Base-by-base conservation (phyloP, 1,139 yeast species). In the Yamadazyma conglobata region DNA sequence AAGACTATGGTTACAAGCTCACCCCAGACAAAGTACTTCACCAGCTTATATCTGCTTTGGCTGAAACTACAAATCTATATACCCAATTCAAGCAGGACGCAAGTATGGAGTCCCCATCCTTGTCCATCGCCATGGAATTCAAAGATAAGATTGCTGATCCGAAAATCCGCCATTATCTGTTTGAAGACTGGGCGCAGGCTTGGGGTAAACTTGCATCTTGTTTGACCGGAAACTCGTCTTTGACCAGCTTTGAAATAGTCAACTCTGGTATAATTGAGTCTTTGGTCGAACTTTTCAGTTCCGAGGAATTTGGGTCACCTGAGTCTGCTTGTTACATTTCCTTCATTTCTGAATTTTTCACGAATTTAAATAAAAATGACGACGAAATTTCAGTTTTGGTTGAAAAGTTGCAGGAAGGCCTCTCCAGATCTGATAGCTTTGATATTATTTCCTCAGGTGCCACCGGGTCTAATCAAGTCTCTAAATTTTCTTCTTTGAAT, bases 161-260 rank as follows among this genome's bases (percentile, higher is more conserved):
- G 5, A 40, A 40, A 6, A 32, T 41, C 15, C 32, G 37, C 9
- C 18, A 24, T 2, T 46, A 52, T 22, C 35, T 53, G 1, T 55
- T 45, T 24, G 57, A 60, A 2, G 58, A 63, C 4, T 74, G 85
- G 82, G 25, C 41, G 4, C 34, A 39, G 3, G 19, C 71, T 4
- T 79, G 88, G 87, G 40, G 38, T 3, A 49, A 52, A 17, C 55
- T 82, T 18, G 58, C 61, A 14, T 42, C 56, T 3, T 47, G 58
- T 1, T 50, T 64, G 7, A 8, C 17, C 10, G 26, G 31, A 4
- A 42, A 45, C 2, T 38, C 41, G 6, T 37, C 41, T 5, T 46
- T 83, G 5, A 84, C 95, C 0, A 80, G 93, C 40, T 86, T 80
- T 58, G 95, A 87, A 50, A 60, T 88, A 24, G 66, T 79, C 9